Conservation (phyloP, 495 filamentous ascomycete species). For the Friedmanniomyces simplex region DNA sequence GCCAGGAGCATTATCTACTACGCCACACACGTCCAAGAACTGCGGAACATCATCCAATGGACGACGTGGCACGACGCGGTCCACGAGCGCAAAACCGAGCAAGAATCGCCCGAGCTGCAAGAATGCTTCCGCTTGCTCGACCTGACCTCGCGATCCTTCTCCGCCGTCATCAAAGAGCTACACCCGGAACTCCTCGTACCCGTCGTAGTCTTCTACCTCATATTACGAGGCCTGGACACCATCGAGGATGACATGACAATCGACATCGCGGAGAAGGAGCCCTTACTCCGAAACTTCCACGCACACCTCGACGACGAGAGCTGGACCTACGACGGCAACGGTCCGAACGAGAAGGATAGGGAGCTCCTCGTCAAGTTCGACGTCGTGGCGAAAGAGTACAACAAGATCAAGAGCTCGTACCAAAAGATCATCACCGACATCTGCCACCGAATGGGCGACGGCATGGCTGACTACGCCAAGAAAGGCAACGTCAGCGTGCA, state of each 20-base stretch:
- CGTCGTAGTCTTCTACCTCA: slow-evolving; percentile 86
- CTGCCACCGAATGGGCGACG: slow-evolving; percentile 88
- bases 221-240: slow-evolving; percentile 83
- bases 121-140: slow-evolving; percentile 80
- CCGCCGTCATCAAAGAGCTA: slow-evolving; percentile 86
- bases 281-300: slow-evolving; percentile 72
- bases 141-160: slow-evolving; percentile 85
- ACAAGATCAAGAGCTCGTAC: slow-evolving; percentile 79
- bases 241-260: slow-evolving; percentile 99
- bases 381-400: slow-evolving; percentile 74
- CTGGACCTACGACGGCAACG: slow-evolving; percentile 80
- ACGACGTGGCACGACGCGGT: slow-evolving; percentile 93
- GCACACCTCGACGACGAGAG: slow-evolving; percentile 66
- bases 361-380: slow-evolving; percentile 87
- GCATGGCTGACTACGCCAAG: slow-evolving; percentile 89
- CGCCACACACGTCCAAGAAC: slow-evolving; percentile 61
- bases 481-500: slow-evolving; percentile 75
- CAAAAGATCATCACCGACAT: slow-evolving; percentile 86
- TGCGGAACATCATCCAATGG: slow-evolving; percentile 91
- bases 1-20: slow-evolving; percentile 59
- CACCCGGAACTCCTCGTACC: slow-evolving; percentile 88
- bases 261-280: slow-evolving; percentile 67
- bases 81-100: slow-evolving; percentile 64
- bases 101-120: slow-evolving; percentile 62
- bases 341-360: slow-evolving; percentile 87